Percentiles rank a stretch among this genome's conserved stretches.
phyloP scores from a whole-genome alignment of 2,329 filamentous ascomycete species.

The Phoma herbarum region DNA sequence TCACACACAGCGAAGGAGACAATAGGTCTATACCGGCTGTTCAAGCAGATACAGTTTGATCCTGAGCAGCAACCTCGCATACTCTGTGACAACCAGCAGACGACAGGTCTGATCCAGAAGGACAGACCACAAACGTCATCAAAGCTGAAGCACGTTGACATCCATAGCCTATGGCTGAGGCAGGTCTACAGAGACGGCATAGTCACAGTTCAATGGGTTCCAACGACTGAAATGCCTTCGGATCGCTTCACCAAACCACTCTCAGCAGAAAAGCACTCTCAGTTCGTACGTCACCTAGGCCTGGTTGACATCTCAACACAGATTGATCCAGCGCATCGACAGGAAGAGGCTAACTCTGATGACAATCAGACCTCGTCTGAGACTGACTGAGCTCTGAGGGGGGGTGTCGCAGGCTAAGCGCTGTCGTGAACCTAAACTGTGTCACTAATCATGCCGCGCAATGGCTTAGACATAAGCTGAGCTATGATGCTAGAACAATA shows the following conservation, averaged over 20 bases:
- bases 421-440: neutral
- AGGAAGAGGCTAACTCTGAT: neutral
- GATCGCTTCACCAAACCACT: neutral
- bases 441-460: neutral
- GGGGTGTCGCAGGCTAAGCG: neutral
- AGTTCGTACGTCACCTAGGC: neutral
- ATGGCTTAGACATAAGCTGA: neutral
- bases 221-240: neutral
- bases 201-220: constrained; percentile 1
- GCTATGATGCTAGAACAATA: neutral
- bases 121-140: neutral
- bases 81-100: constrained; percentile 1
- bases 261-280: constrained; percentile 1
- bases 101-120: neutral
- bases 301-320: neutral
- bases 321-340: neutral
- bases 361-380: neutral
- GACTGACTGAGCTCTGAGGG: neutral
- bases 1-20: neutral
- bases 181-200: no score
- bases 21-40: no score
- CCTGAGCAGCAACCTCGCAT: neutral
- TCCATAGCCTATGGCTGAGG: constrained; percentile 1
- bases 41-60: neutral
- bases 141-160: constrained; percentile 1